Conservation (phyloP, 2,329 filamentous ascomycete genomes). For the Dactylellina leptospora region DNA sequence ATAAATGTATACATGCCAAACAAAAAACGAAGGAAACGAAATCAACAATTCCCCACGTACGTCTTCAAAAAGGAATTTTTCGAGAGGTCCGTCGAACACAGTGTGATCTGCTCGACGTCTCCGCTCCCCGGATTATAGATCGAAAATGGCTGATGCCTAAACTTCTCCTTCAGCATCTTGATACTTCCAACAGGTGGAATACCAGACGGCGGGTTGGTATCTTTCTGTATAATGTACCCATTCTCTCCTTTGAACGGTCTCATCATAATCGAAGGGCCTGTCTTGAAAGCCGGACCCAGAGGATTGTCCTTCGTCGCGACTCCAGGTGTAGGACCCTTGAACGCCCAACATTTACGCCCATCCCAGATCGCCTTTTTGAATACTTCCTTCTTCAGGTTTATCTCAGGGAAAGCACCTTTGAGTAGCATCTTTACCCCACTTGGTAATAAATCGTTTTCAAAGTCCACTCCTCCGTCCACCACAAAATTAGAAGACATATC, state of each 20-base stretch:
- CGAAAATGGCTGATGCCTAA: neutral
- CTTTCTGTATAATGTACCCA: neutral
- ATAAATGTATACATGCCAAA: no score
- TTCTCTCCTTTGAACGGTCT: neutral
- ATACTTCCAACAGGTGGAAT: neutral
- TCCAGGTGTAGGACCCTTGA: neutral
- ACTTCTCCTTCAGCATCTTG: neutral
- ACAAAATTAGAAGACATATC: neutral
- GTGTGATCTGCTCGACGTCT: neutral
- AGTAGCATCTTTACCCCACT: neutral
- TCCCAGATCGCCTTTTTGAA: slow-evolving; percentile 1
- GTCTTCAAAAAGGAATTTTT: neutral
- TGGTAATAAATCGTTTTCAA: slow-evolving; percentile 3
- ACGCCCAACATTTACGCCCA: neutral
- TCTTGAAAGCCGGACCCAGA: neutral
- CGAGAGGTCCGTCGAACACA: neutral
- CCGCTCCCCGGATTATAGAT: neutral
- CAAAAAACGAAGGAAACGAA: no score
- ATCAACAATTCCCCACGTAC: no score
- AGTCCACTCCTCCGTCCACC: slow-evolving; percentile 6
- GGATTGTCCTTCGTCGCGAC: neutral
- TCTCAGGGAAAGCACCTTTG: neutral
- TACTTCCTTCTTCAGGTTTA: neutral
- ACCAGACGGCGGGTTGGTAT: neutral
- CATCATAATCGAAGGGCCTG: neutral